phyloP scores from a whole-genome alignment of 176 grass and related monocot species.

The Cenchrus purpureus region DNA sequence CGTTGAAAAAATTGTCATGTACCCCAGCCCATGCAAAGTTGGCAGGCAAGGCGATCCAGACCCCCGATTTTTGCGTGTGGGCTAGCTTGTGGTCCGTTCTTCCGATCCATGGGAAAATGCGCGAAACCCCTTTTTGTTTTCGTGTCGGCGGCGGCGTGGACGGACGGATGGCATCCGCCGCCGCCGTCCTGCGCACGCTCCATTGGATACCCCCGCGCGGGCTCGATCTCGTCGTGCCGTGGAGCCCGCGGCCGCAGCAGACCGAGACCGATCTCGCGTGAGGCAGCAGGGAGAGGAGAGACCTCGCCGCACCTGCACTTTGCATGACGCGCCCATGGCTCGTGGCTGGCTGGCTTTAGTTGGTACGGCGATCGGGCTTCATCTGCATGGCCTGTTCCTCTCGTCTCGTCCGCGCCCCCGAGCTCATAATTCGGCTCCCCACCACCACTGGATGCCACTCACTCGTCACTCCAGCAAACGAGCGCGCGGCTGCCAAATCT shows the following conservation, averaged over 20 bases:
- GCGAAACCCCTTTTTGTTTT: background rate
- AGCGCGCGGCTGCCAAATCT: too few species aligned
- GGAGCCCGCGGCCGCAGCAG: background rate
- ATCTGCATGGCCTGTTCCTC: slow-evolving; percentile 15
- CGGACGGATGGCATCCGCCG: background rate
- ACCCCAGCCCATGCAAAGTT: too few species aligned
- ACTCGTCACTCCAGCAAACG: background rate
- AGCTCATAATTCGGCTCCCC: slow-evolving; percentile 8
- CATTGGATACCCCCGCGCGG: background rate
- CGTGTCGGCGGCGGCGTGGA: slow-evolving; percentile 30
- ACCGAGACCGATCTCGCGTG: background rate
- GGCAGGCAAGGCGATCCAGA: background rate
- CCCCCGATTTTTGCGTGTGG: too few species aligned
- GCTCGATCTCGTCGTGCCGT: background rate
- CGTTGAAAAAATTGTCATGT: too few species aligned
- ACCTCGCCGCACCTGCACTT: background rate
- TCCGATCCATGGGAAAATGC: background rate
- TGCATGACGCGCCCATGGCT: background rate
- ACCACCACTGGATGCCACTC: background rate
- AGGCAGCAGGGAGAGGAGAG: too few species aligned
- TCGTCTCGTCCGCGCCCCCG: background rate
- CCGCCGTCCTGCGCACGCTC: too few species aligned
- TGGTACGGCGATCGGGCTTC: background rate
- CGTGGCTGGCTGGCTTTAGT: background rate
- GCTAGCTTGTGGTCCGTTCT: too few species aligned